Evolutionary conservation across 345 rosid genomes (phyloP).

Genomic region (Clarkia xantiana): DNA sequence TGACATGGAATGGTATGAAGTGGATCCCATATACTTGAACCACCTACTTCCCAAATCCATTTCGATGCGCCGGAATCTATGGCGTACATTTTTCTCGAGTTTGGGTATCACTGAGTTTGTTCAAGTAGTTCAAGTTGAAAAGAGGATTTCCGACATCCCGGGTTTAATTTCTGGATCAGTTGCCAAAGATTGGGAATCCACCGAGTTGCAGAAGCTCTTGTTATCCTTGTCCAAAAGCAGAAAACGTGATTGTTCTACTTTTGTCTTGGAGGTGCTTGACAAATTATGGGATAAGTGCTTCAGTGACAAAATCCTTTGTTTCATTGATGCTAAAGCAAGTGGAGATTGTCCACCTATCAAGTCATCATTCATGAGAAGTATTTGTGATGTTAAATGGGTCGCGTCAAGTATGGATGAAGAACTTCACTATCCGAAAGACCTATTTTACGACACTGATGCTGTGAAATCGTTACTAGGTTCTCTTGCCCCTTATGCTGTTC

Average conservation of each 20-base stretch:
- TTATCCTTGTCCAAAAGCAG: constrained; percentile 27
- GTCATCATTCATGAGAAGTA: constrained; percentile 56
- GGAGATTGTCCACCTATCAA: constrained; percentile 27
- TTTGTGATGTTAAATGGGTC: constrained; percentile 55
- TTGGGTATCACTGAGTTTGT: constrained; percentile 79
- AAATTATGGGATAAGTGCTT: constrained; percentile 60
- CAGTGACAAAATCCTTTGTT: constrained; percentile 36
- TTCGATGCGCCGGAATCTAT: constrained; percentile 30
- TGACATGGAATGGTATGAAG: constrained; percentile 62
- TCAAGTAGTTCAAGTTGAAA: constrained; percentile 59
- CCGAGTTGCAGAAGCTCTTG: constrained; percentile 45
- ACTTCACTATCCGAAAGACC: constrained; percentile 57
- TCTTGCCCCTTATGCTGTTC: constrained; percentile 69
- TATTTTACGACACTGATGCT: constrained; percentile 69
- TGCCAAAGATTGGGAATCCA: constrained; percentile 81
- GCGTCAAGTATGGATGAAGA: constrained; percentile 52
- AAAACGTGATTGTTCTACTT: constrained; percentile 34
- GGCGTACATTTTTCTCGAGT: constrained; percentile 74
- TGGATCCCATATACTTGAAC: constrained; percentile 53
- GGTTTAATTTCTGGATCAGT: constrained; percentile 20
- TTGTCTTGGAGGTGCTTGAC: constrained; percentile 66
- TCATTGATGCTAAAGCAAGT: constrained; percentile 15
- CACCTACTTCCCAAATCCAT: constrained; percentile 45
- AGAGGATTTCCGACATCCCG: constrained; percentile 35
- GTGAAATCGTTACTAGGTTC: constrained; percentile 63